Evolutionary conservation across 441 rosid species (phyloP).

Genomic region (Syzygium malaccense): DNA sequence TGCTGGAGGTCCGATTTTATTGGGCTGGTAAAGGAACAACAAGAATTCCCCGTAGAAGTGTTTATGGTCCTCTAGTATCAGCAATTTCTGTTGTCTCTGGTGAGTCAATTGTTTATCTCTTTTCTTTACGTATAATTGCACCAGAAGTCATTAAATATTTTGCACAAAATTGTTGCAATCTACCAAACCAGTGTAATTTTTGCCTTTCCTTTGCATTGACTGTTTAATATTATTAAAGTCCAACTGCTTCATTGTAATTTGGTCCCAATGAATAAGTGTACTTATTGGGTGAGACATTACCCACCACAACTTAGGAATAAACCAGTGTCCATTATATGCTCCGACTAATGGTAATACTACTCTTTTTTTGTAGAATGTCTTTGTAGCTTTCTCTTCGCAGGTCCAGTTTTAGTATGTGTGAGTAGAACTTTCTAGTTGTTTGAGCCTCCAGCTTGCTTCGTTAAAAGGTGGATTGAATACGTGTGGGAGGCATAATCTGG

Average conservation of each 20-base stretch:
- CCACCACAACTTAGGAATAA: not conserved
- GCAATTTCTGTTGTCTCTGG: constrained; percentile 56
- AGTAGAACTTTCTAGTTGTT: not conserved
- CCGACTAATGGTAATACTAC: not conserved
- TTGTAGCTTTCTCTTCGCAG: not conserved
- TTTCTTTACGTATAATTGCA: not conserved
- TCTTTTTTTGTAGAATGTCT: not conserved
- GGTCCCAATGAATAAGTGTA: not conserved
- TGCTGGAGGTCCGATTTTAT: constrained; percentile 44
- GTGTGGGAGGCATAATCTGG: not conserved
- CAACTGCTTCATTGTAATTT: not conserved
- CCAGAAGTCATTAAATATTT: not conserved
- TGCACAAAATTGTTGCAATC: not conserved
- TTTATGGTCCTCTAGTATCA: constrained; percentile 66
- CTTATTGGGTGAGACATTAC: not conserved
- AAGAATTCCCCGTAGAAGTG: constrained; percentile 47
- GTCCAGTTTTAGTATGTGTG: not conserved
- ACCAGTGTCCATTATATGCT: not conserved
- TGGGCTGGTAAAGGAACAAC: constrained; percentile 80
- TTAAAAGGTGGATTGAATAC: not conserved
- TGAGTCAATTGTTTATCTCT: constrained; percentile 7
- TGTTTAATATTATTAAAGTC: not conserved
- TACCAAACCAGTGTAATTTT: not conserved
- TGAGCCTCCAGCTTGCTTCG: not conserved
- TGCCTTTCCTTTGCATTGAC: not conserved